phyloP scores from a whole-genome alignment of 306 rosid species.

The Malus domestica region ASM211411v1 NC_041804.1:5347001-5347500 shows the following conservation, averaged over 20 bases:
- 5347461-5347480: rapidly evolving
- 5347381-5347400: rapidly evolving
- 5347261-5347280: conserved; percentile 27
- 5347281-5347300: conserved; percentile 51
- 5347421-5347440: too few relatives aligned
- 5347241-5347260: conserved; percentile 50
- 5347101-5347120: not conserved
- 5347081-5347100: not conserved
- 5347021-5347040: conserved; percentile 16
- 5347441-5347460: too few relatives aligned
- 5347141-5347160: not conserved
- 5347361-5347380: rapidly evolving
- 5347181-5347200: not conserved
- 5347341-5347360: not conserved
- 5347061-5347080: not conserved
- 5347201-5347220: conserved; percentile 8
- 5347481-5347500: too few relatives aligned
- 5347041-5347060: conserved; percentile 22
- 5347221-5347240: conserved; percentile 29
- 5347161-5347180: not conserved
- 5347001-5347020: conserved; percentile 66
- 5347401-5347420: too few relatives aligned
- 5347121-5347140: not conserved
- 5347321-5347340: not conserved
- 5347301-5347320: conserved; percentile 27